Percentiles rank a stretch among this genome's conserved stretches.
Evolutionary conservation across 2,329 filamentous ascomycete genomes (phyloP).

Genomic region (Penicillium freii): DNA sequence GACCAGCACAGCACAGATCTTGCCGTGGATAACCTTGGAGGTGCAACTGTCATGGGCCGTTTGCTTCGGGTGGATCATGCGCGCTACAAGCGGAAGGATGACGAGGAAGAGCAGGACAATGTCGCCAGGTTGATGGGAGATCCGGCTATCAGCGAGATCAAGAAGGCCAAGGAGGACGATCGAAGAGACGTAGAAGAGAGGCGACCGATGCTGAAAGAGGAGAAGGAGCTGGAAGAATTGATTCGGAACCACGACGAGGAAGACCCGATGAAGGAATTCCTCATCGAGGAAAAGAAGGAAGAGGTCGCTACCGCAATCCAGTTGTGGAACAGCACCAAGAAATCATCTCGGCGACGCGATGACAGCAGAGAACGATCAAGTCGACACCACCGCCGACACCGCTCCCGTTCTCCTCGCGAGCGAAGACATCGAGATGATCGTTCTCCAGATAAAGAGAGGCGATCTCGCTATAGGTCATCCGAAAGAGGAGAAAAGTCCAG

Average conservation of each 20-base stretch:
- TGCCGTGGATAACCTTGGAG: conserved; percentile 92
- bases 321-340: conserved; percentile 53
- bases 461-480: conserved; percentile 25
- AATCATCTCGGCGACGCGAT: conserved; percentile 34
- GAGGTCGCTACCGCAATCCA: conserved; percentile 72
- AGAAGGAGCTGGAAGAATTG: conserved; percentile 72
- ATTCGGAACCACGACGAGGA: conserved; percentile 85
- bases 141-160: conserved; percentile 30
- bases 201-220: conserved; percentile 72
- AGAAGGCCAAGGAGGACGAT: conserved; percentile 38
- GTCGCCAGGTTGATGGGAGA: conserved; percentile 50
- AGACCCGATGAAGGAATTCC: conserved; percentile 92
- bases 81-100: conserved; percentile 83
- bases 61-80: conserved; percentile 88
- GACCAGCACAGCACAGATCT: conserved; percentile 94
- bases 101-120: conserved; percentile 55
- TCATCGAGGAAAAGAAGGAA: conserved; percentile 88
- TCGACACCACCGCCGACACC: conserved; percentile 47
- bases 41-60: conserved; percentile 76
- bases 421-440: conserved; percentile 30
- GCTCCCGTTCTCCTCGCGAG: conserved; percentile 35
- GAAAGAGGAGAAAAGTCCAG: conserved; percentile 29
- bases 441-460: conserved; percentile 27
- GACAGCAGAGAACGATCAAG: conserved; percentile 41
- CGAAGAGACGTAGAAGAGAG: conserved; percentile 47